Percentiles rank a stretch among this genome's conserved stretches.
These are phyloP conservation scores for Byssoonygena ceratinophila DNA, from an alignment of 2,329 filamentous ascomycete species.

Conservation along the genomic window DNA sequence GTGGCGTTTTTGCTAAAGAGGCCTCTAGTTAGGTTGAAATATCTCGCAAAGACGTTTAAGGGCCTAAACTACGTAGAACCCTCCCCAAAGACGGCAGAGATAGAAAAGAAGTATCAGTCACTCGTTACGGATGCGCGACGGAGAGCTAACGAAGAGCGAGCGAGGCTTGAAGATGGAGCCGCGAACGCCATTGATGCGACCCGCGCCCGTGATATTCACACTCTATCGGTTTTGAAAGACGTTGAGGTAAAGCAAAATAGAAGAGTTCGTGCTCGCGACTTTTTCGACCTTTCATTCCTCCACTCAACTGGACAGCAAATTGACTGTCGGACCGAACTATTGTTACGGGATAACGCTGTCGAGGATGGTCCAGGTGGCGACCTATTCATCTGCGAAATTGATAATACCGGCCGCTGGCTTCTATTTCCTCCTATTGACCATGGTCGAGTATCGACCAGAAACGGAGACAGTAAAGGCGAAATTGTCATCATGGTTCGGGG, in stretches of 20 bases:
- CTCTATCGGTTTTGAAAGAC: conserved; percentile 58
- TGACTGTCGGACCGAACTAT: conserved; percentile 76
- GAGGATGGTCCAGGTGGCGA: conserved; percentile 62
- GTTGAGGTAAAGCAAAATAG: conserved; percentile 64
- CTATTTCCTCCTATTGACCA: conserved; percentile 81
- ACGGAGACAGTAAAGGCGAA: conserved; percentile 59
- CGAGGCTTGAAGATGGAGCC: conserved; percentile 71
- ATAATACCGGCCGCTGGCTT: conserved; percentile 65
- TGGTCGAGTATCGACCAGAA: conserved; percentile 65
- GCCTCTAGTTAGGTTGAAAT: conserved; percentile 77
- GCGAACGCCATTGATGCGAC: conserved; percentile 74
- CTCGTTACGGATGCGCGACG: conserved; percentile 68
- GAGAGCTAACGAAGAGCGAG: conserved; percentile 60
- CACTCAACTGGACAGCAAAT: conserved; percentile 87
- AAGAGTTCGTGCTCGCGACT: conserved; percentile 80
- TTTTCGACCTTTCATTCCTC: conserved; percentile 71
- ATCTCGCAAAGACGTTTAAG: conserved; percentile 73
- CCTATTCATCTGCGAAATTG: conserved; percentile 85
- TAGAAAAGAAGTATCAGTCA: conserved; percentile 55
- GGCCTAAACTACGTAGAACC: conserved; percentile 39
- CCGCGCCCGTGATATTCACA: conserved; percentile 66
- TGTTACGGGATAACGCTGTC: conserved; percentile 70
- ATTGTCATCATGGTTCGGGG: conserved; percentile 83
- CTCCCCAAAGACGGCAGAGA: conserved; percentile 46
- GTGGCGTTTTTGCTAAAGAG: conserved; percentile 87